Evolutionary conservation across 768 basidiomycete species (phyloP).

Genomic region (Lactarius trivialis): DNA sequence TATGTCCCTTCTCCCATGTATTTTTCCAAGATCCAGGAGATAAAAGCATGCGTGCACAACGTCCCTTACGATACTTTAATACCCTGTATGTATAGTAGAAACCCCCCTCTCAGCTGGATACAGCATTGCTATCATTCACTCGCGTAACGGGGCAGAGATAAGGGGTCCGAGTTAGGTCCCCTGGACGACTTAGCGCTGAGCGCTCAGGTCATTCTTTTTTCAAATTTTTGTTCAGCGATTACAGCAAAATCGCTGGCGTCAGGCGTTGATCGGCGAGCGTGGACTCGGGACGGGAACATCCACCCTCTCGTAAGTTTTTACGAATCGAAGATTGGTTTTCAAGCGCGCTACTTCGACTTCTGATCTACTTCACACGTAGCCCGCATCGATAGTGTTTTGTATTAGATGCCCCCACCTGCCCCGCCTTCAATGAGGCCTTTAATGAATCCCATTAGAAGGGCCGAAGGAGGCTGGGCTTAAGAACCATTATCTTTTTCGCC

Average conservation of each 20-base stretch:
- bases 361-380: neutral
- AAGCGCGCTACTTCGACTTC: neutral
- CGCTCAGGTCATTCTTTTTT: neutral
- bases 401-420: neutral
- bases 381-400: neutral
- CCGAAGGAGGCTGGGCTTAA: neutral
- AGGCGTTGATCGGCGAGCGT: neutral
- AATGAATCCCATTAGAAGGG: neutral
- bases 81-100: neutral
- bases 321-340: too few relatives aligned
- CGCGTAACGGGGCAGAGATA: neutral
- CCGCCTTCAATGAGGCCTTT: neutral
- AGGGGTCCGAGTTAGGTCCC: neutral
- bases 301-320: neutral
- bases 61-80: neutral
- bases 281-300: neutral
- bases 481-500: neutral
- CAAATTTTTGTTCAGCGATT: too few relatives aligned
- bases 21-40: neutral
- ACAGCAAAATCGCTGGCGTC: neutral
- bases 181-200: neutral
- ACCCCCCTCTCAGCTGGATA: neutral
- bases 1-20: neutral
- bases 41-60: slow-evolving; percentile 1
- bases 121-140: neutral